Base-by-base conservation (phyloP, 768 basidiomycete species). In the Exsudoporus frostii region DNA sequence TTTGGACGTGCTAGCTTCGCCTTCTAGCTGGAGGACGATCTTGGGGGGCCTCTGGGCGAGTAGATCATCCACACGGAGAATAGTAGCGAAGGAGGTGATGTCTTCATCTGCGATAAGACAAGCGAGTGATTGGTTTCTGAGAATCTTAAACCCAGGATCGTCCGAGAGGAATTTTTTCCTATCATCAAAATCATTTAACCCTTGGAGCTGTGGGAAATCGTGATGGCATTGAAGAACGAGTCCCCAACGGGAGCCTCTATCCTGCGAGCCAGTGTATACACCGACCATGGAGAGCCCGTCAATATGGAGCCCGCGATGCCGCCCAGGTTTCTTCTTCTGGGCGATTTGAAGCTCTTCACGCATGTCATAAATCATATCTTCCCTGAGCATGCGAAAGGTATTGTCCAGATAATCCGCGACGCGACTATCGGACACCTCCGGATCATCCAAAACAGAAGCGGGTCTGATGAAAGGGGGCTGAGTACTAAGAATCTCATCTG, bases 311-410 rank as follows among this genome's bases (percentile, higher is more conserved):
- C 76, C 77, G 2, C 79, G 73, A 50, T 71, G 65, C 9, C 59
- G 56, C 0, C 76, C 76, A 45, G 75, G 74, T 58, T 78, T 79
- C 63, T 73, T 66, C 19, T 68, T 68, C 8, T 68, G 50, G 0
- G 68, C 73, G 5, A 79, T 72, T 56, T 79, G 75, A 13, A 85
- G 58, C 55, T 85, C 83, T 38, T 86, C 83, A 10, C 76, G 74
- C 55, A 85, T 74, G 55, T 83, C 82, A 54, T 76, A 71, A 7
- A 85, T 58, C 81, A 84, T 82, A 45, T 84, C 85, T 59, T 88
- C 86, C 8, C 86, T 68, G 15, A 85, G 68, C 41, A 88, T 71
- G 8, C 86, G 79, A 61, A 83, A 88, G 39, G 81, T 81, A 47
- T 85, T 85, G 58, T 88, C 86, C 2, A 86, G 69, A 54, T 86